Base-by-base conservation (phyloP, 2,329 filamentous ascomycete species). In the Mycosphaerella sp. region DNA sequence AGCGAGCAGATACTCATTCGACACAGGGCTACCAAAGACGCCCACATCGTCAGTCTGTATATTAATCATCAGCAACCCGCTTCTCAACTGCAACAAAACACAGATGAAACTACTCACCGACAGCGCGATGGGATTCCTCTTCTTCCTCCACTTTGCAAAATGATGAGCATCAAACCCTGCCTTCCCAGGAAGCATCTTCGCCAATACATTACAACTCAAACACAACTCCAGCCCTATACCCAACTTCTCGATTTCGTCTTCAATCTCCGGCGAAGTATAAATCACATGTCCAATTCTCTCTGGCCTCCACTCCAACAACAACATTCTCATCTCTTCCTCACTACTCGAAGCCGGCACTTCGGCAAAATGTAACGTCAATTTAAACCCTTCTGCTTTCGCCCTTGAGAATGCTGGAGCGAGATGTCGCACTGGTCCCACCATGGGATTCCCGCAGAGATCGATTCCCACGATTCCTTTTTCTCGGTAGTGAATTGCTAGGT, bases 11-110 rank as follows among this genome's bases (percentile, higher is more conserved):
- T 91, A 92, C 68, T 95, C 89, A 61, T 89, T 84, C 0, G 86
- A 90, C 3, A 91, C 70, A 0, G 81, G 77, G 64, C 86, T 91
- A 47, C 84, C 84, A 64, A 93, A 93, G 21, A 93, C 82, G 1
- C 87, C 89, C 8, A 92, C 85, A 64, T 93, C 87, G 66, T 93
- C 89, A 1, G 88, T 93, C 86, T 90, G 56, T 41, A 26, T 21
- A 21, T 21, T 21, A 1, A 3, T 21, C 12, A 5, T 12, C 62
- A 65, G 63, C 45, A 32, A 23, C n/a, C n/a, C 1, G 6, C 6
- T 7, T 6, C 26, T 29, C 6, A 29, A 7, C 26, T 1, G 26
- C 2, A 29, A 29, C 17, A 50, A 45, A 50, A 49, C 21, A 2
- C 40, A 29, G 10, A 23, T 43, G 29, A 44, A 48, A 23, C 34